Percentiles rank a stretch among this genome's conserved stretches.
Evolutionary conservation across 2,329 filamentous ascomycete species (phyloP).

Genomic region (Stemphylium lycopersici): DNA sequence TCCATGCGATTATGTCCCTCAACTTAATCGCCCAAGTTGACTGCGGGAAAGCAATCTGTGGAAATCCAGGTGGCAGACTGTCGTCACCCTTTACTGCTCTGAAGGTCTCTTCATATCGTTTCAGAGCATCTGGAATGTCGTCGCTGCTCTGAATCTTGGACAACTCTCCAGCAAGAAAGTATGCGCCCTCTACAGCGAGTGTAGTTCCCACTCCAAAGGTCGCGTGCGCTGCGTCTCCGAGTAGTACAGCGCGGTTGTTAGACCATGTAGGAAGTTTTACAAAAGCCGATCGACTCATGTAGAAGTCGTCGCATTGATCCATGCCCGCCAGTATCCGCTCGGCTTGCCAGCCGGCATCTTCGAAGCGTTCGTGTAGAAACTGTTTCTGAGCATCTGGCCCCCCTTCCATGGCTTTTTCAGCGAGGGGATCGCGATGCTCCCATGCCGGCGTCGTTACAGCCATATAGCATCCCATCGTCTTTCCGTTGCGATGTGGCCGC

Average conservation of each 20-base stretch:
- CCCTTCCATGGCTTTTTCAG: slow-evolving; percentile 29
- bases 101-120: slow-evolving; percentile 29
- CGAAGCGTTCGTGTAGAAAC: slow-evolving; percentile 41
- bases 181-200: slow-evolving; percentile 48
- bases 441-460: slow-evolving; percentile 28
- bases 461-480: slow-evolving; percentile 34
- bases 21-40: slow-evolving; percentile 35
- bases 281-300: slow-evolving; percentile 52
- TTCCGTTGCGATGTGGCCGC: slow-evolving; percentile 34
- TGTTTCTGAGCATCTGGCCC: slow-evolving; percentile 52
- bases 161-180: slow-evolving; percentile 49
- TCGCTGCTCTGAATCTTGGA: slow-evolving; percentile 22
- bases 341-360: slow-evolving; percentile 55
- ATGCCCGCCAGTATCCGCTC: slow-evolving; percentile 54
- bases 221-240: slow-evolving; percentile 60
- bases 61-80: slow-evolving; percentile 15
- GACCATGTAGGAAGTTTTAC: slow-evolving; percentile 56
- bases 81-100: slow-evolving; percentile 22
- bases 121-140: slow-evolving; percentile 27
- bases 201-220: slow-evolving; percentile 40
- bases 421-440: slow-evolving; percentile 12
- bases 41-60: slow-evolving; percentile 40
- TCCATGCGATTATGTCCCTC: slow-evolving; percentile 4
- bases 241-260: slow-evolving; percentile 55
- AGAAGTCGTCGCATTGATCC: slow-evolving; percentile 53